Conservation (phyloP, 768 basidiomycete species). For the Peribolospora kevripleyi region DNA sequence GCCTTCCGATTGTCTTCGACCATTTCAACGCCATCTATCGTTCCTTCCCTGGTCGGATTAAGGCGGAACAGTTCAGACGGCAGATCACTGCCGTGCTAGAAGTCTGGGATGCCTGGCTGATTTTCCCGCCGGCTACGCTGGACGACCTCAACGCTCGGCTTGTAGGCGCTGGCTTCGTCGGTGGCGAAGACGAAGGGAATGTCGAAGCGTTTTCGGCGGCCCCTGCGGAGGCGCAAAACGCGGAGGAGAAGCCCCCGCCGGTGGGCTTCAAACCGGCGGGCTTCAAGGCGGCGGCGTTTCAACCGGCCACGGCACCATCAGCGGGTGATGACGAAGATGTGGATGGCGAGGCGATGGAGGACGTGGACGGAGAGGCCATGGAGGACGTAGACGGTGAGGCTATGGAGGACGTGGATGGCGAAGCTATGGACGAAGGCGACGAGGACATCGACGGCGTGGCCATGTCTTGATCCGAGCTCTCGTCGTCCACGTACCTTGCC, state of each 20-base stretch:
- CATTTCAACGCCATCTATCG: constrained; percentile 84
- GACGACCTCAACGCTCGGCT: constrained; percentile 22
- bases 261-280: background rate
- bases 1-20: constrained; percentile 83
- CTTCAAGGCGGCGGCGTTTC: constrained; percentile 3
- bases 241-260: background rate
- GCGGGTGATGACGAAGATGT: constrained; percentile 20
- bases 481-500: too few species aligned
- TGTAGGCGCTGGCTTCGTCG: background rate
- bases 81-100: constrained; percentile 74
- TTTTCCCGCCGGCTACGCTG: constrained; percentile 57
- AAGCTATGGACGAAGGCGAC: constrained; percentile 20
- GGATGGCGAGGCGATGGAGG: constrained; percentile 28
- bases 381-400: background rate
- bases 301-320: background rate
- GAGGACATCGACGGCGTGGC: constrained; percentile 5
- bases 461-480: background rate
- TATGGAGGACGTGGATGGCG: constrained; percentile 12
- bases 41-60: constrained; percentile 85
- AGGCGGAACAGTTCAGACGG: constrained; percentile 84
- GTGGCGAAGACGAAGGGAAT: background rate
- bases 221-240: background rate
- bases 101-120: constrained; percentile 97
- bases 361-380: constrained; percentile 22
- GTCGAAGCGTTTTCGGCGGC: background rate